Evolutionary conservation across 192 early-diverging fungal genomes (phyloP).

Genomic region (Phlyctochytrium planicorne): DNA sequence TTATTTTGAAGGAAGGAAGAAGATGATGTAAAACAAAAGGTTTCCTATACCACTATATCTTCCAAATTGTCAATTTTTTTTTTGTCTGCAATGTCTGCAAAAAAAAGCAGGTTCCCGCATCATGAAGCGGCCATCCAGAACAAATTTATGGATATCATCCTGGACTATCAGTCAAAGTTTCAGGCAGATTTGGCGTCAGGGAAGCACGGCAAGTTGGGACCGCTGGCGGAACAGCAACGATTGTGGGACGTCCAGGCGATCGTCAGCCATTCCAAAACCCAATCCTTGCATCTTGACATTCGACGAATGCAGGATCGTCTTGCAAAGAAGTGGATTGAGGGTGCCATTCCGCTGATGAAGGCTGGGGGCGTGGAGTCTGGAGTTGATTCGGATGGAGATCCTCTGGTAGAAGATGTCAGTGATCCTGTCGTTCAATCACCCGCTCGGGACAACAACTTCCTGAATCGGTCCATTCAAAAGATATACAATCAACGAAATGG

Average conservation of each 20-base stretch:
- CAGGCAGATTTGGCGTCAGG: neutral
- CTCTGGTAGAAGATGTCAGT: neutral
- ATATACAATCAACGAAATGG: constrained; percentile 21
- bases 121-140: neutral
- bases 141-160: neutral
- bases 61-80: no score
- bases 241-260: constrained; percentile 1
- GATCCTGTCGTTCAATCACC: neutral
- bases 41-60: no score
- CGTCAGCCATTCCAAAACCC: neutral
- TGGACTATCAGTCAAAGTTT: neutral
- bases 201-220: neutral
- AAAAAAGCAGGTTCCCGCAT: no score
- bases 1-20: no score
- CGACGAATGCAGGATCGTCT: neutral
- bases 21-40: no score
- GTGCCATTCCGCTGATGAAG: neutral
- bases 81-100: no score
- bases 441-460: constrained; percentile 34
- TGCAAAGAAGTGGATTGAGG: constrained; percentile 2
- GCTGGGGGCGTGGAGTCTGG: neutral
- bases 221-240: neutral
- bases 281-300: neutral
- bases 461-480: constrained; percentile 36
- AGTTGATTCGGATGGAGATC: neutral